Evolutionary conservation across 176 grass and related monocot genomes (phyloP), one percentile per base, ranked within the genome.

Genomic region (Phyllostachys edulis): DNA sequence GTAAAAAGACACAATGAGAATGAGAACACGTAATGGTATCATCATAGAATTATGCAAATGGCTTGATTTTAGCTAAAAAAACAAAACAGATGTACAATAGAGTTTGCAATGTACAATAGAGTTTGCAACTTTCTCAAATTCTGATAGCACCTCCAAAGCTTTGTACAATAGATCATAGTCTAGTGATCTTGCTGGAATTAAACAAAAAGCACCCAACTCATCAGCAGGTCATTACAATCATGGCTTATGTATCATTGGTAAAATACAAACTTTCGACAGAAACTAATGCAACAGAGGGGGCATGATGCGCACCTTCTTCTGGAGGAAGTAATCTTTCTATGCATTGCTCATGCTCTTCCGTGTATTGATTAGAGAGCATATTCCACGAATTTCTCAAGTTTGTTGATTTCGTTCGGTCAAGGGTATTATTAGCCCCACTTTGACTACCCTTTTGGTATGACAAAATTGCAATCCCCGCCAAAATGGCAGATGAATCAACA

Each of bases 41-140:
- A 41, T 61, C 37, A 11, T 7, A 63, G 37, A 76, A 67, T 38
- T 55, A 41, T 76, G 62, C 17, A 52, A 55, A 82, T 20, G 9
- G 3, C 5, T 71, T 27, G 46, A 84, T n/a, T 21, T 39, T 76
- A 27, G n/a, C n/a, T n/a, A n/a, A 37, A 37, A 37, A 37, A 37
- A 37, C 36, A 37, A 37, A 37, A n/a, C n/a, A n/a, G n/a, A n/a
- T n/a, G n/a, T n/a, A n/a, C n/a, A n/a, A n/a, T n/a, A n/a, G n/a
- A n/a, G n/a, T n/a, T n/a, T n/a, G n/a, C n/a, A n/a, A n/a, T n/a
- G n/a, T n/a, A n/a, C n/a, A n/a, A n/a, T 91, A 47, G 91, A 88
- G 88, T 98, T 98, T 85, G 96, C 91, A 76, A 73, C 55, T 78
- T 89, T 96, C 87, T 98, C 96, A 81, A 96, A 98, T n/a, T 94